Base-by-base conservation (phyloP, 2,329 filamentous ascomycete genomes). In the Fusarium concolor region DNA sequence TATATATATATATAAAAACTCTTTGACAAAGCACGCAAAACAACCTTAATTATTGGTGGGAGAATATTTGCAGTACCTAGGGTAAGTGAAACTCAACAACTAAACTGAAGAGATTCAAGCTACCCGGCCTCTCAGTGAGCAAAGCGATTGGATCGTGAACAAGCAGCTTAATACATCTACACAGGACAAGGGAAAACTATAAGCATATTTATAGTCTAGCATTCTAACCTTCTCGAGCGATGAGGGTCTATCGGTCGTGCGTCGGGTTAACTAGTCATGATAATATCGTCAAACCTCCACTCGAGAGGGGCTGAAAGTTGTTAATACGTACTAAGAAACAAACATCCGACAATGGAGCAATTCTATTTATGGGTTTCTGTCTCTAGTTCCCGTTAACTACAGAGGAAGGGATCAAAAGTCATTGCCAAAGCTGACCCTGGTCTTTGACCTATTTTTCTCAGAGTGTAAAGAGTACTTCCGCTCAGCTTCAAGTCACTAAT, bases 231-330 rank as follows among this genome's bases (percentile, higher is more conserved):
- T 17, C 24, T 53, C 7, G 5, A 53, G 31, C 10, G 10, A 62
- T 26, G 37, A 62, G 41, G 38, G 26, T 47, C 42, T 17, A 33
- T 15, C 7, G 31, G 57, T 62, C 42, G 42, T 43, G 28, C 20
- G 14, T 62, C 37, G 20, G 37, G 17, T 20, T 35, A 38, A 42
- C 59, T 63, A 51, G 51, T 46, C 52, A 64, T 43, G 24, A 52
- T 37, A 45, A 17, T 11, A 28, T 35, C 18, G 14, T 29, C 10
- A 62, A 44, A 41, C 51, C 44, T 64, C 51, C 61, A 58, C 44
- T 51, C 18, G 26, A 46, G 35, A 46, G 52, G 44, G 20, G 35
- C 37, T 15, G 15, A 45, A 58, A 15, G 24, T 18, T 26, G 6
- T 9, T 26, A 26, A 7, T 24, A 6, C 22, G 22, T 24, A 31